Base-by-base conservation (phyloP, 306 rosid species). In the Pyrus pyrifolia region DNA sequence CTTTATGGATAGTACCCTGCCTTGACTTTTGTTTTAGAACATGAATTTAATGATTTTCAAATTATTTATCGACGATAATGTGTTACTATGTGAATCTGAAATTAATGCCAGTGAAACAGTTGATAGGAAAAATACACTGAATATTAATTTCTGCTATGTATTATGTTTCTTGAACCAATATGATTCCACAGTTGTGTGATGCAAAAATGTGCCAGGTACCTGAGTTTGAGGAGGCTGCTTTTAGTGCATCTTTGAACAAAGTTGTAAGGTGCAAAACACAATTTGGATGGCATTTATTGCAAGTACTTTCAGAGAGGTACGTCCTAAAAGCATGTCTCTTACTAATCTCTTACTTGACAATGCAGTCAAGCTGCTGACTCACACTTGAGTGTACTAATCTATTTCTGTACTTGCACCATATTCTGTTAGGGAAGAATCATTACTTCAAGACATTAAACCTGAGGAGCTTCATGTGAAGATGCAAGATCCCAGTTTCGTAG, bases 181-280 rank as follows among this genome's bases (percentile, higher is more conserved):
- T 68, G 59, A 52, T 64, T 68, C 68, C 53, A 66, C 51, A 18
- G 27, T 72, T 82, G 49, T 83, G 71, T 78, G 75, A 83, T 73
- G 70, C 57, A 76, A 76, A 51, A 73, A 80, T 81, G 31, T 60
- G 78, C 71, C 80, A 95, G 98, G 98, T 95, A 79, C 96, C 96
- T 10, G 98, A 95, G 74, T 95, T 95, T 85, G 96, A 95, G 86
- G 98, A 92, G 82, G 93, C 96, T 84, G 98, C 98, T 2, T 95
- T 92, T 84, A 65, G 57, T 86, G 93, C 98, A 66, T 89, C 98
- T 66, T 76, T 95, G 77, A 92, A 95, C 85, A 90, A 89, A 87
- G 86, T 92, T 80, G 95, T 92, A 61, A 89, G 84, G 83, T 92
- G 98, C 74, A 94, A 94, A 76, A 94, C 98, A 73, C 49, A 94